These are phyloP conservation scores for Geotrichum restrictum DNA, from an alignment of 1,139 yeast species.

Conservation along the genomic window DNA sequence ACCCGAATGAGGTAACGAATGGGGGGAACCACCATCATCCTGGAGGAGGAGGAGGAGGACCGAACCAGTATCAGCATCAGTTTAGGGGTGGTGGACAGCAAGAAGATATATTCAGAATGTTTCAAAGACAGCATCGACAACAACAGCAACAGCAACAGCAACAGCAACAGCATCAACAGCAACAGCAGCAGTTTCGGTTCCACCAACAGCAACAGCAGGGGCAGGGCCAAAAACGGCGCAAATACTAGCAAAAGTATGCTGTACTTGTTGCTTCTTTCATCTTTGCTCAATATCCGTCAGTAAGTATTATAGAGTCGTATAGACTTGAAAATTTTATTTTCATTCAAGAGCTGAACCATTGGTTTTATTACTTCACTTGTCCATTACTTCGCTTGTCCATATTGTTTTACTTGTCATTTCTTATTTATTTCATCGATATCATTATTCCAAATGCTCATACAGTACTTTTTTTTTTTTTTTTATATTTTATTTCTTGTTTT, in stretches of 20 bases:
- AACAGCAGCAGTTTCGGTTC: background rate
- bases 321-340: too few species aligned
- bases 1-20: conserved; percentile 44
- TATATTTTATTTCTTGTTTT: background rate
- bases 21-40: background rate
- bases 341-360: too few species aligned
- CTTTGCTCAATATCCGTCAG: too few species aligned
- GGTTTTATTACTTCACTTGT: too few species aligned
- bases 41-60: background rate
- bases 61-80: conserved; percentile 10
- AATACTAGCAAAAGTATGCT: background rate
- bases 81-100: conserved; percentile 4
- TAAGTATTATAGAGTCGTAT: too few species aligned
- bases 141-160: conserved; percentile 10
- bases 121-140: conserved; percentile 1
- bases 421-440: background rate
- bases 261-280: too few species aligned
- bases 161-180: conserved; percentile 1
- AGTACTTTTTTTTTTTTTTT: background rate
- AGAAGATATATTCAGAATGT: conserved; percentile 3
- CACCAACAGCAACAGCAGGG: background rate
- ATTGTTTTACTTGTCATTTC: background rate
- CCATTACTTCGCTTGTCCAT: background rate
- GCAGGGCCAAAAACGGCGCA: background rate
- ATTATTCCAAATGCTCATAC: too few species aligned